Conservation (phyloP, 139 green algal genomes). For the Auxenochlorella pyrenoidosa region DNA sequence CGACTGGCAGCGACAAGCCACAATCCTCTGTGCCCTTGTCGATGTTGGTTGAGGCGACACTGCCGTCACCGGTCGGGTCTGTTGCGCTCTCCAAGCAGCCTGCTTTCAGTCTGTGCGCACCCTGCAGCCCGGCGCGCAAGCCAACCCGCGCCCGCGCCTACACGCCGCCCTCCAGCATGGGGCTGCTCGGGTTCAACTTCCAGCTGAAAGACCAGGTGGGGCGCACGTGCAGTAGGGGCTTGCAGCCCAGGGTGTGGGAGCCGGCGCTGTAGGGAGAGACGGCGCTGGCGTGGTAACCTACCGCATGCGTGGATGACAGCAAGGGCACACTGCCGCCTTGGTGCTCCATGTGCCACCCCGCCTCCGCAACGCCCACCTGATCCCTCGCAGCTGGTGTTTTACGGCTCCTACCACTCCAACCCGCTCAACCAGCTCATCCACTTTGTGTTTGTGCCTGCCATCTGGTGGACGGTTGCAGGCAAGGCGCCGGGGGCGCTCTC, state of each 20-base stretch:
- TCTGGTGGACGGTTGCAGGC: constrained; percentile 68
- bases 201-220: constrained; percentile 52
- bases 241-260: neutral
- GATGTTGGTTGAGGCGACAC: neutral
- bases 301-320: too few relatives aligned
- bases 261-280: neutral
- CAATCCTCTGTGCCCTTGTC: neutral
- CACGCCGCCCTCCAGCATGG: constrained; percentile 28
- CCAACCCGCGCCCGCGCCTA: neutral
- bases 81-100: neutral
- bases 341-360: too few relatives aligned
- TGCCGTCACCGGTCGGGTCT: neutral
- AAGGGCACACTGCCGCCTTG: too few relatives aligned
- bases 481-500: too few relatives aligned
- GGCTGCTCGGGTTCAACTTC: constrained; percentile 50
- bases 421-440: constrained; percentile 84
- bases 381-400: constrained; percentile 70
- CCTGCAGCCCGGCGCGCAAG: neutral
- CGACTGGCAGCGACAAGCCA: neutral
- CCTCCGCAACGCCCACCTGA: neutral
- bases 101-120: neutral
- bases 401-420: constrained; percentile 79
- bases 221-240: neutral
- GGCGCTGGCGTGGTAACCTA: too few relatives aligned
- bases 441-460: constrained; percentile 82